Base-by-base conservation (phyloP, 1,139 yeast species). In the Pichia sp. region DNA sequence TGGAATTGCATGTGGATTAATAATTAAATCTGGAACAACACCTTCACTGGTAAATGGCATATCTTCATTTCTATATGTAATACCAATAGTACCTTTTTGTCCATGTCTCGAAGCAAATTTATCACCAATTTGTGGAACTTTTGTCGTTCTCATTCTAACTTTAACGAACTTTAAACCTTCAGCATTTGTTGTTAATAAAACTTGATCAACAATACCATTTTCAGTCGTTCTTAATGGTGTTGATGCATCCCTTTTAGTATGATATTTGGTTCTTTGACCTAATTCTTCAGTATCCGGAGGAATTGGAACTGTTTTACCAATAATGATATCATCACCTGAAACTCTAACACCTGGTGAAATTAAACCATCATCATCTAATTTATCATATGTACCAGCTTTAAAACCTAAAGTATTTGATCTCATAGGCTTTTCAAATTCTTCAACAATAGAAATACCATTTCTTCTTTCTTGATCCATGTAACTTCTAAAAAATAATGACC, bases 31-130 rank as follows among this genome's bases (percentile, higher is more conserved):
- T 5, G 99, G 99, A 31, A 90, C 97, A 62, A 90, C 69, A 64
- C 99, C 99, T 67, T 92, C 94, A 3, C 87, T 74, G n/a, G 95
- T 82, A 65, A 94, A 92, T 30, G 98, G 99, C 97, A 92, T 92
- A 66, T 92, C 99, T 68, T 92, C 99, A 65, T 92, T 94, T 63
- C 97, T 80, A 64, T 92, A 94, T 1, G 98, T 92, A 51, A 92
- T 95, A 80, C 99, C 99, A 67, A 94, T 90, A 27, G 98, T 94
- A 83, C 99, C 99, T 72, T 92, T 92, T 69, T 94, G 99, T 67
- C 99, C 99, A 73, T 92, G 98, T 71, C 98, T 87, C 37, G 97
- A 90, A 4, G 98, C 97, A 69, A 92, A 92, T 69, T 92, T 92
- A 69, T 92, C 99, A 68, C 99, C 99, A 68, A 94, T 92, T 69